phyloP scores from a whole-genome alignment of 75 land plant genomes.

The Selaginella tamariscina region DNA sequence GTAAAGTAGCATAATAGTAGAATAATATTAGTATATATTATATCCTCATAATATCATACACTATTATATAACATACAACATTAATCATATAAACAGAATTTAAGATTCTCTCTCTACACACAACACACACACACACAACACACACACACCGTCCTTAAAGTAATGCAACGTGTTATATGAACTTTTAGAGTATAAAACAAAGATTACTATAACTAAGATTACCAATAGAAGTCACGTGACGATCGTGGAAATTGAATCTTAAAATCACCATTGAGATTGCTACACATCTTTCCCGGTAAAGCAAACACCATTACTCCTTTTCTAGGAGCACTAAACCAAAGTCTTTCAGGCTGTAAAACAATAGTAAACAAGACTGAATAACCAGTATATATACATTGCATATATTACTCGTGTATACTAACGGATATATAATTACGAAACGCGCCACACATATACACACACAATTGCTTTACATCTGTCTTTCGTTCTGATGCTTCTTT shows the following conservation, averaged over 20 bases:
- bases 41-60: background rate
- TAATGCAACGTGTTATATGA: too few relatives aligned
- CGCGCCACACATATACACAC: too few relatives aligned
- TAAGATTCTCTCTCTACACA: too few relatives aligned
- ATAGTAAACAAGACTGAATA: too few relatives aligned
- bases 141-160: too few relatives aligned
- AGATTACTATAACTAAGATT: background rate
- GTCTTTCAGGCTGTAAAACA: slow-evolving; percentile 94
- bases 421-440: slow-evolving; percentile 8
- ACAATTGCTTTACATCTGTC: slow-evolving; percentile 69
- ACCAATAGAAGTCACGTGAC: slow-evolving; percentile 99
- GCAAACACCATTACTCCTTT: slow-evolving; percentile 98
- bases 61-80: background rate
- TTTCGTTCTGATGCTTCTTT: slow-evolving; percentile 93
- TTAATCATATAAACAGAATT: too few relatives aligned
- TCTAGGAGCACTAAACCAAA: slow-evolving; percentile 90
- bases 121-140: too few relatives aligned
- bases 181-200: background rate
- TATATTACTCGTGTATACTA: background rate
- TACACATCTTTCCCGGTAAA: slow-evolving; percentile 90
- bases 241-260: slow-evolving; percentile 89
- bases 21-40: too few relatives aligned
- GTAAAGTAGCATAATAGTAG: background rate
- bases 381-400: background rate
- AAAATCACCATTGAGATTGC: slow-evolving; percentile 85